These are phyloP conservation scores for Apophysomyces ossiformis DNA, from an alignment of 371 early-diverging fungal genomes.

Conservation along the genomic window DNA sequence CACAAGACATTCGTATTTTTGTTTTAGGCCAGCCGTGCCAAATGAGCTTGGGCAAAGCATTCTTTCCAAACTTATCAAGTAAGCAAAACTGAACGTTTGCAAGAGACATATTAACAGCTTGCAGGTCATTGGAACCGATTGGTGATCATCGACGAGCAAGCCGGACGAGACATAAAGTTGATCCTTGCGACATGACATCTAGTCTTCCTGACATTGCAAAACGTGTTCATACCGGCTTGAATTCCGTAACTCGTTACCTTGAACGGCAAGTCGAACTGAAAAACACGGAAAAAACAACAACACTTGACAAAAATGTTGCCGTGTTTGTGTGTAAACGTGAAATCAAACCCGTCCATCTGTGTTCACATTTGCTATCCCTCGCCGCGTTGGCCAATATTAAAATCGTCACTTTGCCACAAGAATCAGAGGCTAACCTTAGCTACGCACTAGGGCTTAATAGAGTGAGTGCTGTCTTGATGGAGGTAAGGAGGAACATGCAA, in stretches of 20 bases:
- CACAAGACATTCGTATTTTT: not conserved
- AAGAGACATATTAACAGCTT: too few species aligned
- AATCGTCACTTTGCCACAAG: slow-evolving; percentile 33
- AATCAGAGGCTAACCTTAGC: slow-evolving; percentile 29
- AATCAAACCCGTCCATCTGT: slow-evolving; percentile 37
- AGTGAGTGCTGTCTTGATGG: slow-evolving; percentile 26
- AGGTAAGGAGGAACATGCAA: slow-evolving; percentile 16
- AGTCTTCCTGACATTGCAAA: slow-evolving; percentile 26
- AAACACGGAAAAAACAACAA: not conserved
- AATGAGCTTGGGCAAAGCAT: slow-evolving; percentile 12
- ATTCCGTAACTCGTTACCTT: slow-evolving; percentile 34
- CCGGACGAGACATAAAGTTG: slow-evolving; percentile 17
- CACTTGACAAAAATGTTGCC: not conserved
- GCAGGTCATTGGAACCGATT: slow-evolving; percentile 26
- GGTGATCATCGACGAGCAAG: slow-evolving; percentile 23
- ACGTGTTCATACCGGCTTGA: slow-evolving; percentile 37
- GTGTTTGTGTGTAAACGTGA: slow-evolving; percentile 48
- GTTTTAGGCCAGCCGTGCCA: slow-evolving; percentile 9
- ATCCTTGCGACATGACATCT: not conserved
- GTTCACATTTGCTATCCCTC: slow-evolving; percentile 41
- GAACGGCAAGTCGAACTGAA: slow-evolving; percentile 26
- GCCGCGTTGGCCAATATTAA: slow-evolving; percentile 34
- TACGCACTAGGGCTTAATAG: slow-evolving; percentile 26
- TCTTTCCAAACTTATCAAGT: slow-evolving; percentile 30
- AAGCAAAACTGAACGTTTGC: slow-evolving; percentile 3